These are phyloP conservation scores for Pseudogymnoascus sp. DNA, from an alignment of 2,329 filamentous ascomycete species.

Conservation along the genomic window DNA sequence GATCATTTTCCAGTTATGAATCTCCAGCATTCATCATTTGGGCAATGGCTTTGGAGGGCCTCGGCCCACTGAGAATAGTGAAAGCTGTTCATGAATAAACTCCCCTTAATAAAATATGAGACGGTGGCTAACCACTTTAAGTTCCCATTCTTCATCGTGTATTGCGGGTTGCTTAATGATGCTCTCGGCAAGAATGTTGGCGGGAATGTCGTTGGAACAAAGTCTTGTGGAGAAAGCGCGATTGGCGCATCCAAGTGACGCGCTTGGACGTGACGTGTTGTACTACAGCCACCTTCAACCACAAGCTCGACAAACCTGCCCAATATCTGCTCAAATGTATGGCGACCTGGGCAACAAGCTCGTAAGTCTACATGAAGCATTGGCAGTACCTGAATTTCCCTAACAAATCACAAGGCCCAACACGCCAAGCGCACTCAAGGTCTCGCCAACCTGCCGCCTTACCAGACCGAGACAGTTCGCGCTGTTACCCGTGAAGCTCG, in stretches of 20 bases:
- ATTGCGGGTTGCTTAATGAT: not conserved
- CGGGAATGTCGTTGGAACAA: not conserved
- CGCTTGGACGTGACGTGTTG: conserved; percentile 7
- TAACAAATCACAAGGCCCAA: conserved; percentile 55
- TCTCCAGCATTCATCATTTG: not conserved
- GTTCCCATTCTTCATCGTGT: not conserved
- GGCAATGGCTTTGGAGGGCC: not conserved
- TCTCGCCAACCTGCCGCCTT: conserved; percentile 76
- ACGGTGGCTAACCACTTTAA: not conserved
- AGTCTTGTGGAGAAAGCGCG: not conserved
- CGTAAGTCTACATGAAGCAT: conserved; percentile 32
- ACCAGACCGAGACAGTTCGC: conserved; percentile 86
- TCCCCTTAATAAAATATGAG: not conserved
- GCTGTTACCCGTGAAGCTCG: conserved; percentile 83
- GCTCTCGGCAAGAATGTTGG: not conserved
- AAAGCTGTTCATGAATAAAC: not conserved
- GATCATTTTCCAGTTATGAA: not conserved
- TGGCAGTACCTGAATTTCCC: conserved; percentile 3
- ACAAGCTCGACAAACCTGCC: not conserved
- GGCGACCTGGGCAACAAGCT: conserved; percentile 63
- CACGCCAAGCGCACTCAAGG: conserved; percentile 93
- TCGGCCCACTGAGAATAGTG: not conserved
- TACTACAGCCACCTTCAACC: not conserved
- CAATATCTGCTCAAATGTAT: conserved; percentile 44
- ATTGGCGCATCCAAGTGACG: not conserved